Evolutionary conservation across 805 yeast genomes (phyloP).

Genomic region (Yamadazyma insecticola): DNA sequence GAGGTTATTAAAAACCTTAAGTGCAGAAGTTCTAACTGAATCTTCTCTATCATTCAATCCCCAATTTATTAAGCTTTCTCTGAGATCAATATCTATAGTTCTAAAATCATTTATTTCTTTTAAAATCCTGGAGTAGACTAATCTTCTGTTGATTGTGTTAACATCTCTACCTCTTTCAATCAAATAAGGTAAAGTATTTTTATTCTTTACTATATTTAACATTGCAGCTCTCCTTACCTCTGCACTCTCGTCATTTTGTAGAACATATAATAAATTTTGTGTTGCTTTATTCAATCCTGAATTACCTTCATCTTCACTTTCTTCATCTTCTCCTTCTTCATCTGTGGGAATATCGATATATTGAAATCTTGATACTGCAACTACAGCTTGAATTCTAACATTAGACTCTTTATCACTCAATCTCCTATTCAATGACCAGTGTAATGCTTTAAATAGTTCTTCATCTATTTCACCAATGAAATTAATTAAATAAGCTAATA

Average conservation of each 20-base stretch:
- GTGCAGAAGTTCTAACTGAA: slow-evolving; percentile 66
- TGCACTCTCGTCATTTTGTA: slow-evolving; percentile 69
- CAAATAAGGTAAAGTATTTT: slow-evolving; percentile 50
- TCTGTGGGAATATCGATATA: slow-evolving; percentile 29
- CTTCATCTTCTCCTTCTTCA: slow-evolving; percentile 29
- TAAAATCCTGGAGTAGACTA: slow-evolving; percentile 64
- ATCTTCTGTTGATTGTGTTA: slow-evolving; percentile 65
- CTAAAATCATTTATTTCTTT: slow-evolving; percentile 62
- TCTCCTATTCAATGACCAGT: slow-evolving; percentile 58
- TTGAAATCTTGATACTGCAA: slow-evolving; percentile 76
- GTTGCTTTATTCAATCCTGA: slow-evolving; percentile 23
- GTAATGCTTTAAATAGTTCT: slow-evolving; percentile 59
- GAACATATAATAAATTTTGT: slow-evolving; percentile 9
- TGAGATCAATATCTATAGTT: slow-evolving; percentile 44
- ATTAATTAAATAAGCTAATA: slow-evolving; percentile 66
- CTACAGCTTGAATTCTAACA: slow-evolving; percentile 80
- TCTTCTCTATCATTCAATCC: slow-evolving; percentile 86
- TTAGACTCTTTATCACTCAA: slow-evolving; percentile 69
- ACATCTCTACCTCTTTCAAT: slow-evolving; percentile 82
- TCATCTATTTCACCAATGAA: slow-evolving; percentile 73
- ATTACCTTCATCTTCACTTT: slow-evolving; percentile 34
- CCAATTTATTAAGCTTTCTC: slow-evolving; percentile 73
- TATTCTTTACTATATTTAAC: slow-evolving; percentile 58
- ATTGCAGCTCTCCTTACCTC: slow-evolving; percentile 88
- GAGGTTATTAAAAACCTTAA: slow-evolving; percentile 57